These are phyloP conservation scores for Penicillium freii DNA, from an alignment of 2,329 filamentous ascomycete genomes.

Conservation along the genomic window DNA sequence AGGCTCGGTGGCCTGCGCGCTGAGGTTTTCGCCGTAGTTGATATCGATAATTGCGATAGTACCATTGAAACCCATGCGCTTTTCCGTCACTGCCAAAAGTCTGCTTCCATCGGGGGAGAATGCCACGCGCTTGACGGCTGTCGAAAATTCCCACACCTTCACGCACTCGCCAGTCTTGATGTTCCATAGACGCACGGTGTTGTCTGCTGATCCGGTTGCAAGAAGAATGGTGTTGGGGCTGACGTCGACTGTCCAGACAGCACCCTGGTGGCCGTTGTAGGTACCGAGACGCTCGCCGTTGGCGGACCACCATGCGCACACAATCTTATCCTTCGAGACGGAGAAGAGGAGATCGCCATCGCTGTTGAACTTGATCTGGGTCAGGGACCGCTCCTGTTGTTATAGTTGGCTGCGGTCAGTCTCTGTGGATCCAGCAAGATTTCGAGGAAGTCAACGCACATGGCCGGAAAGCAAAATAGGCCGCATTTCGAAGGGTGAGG, in stretches of 20 bases:
- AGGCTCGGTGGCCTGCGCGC: constrained; percentile 80
- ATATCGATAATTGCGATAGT: constrained; percentile 93
- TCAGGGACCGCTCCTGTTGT: constrained; percentile 78
- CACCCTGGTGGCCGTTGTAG: constrained; percentile 94
- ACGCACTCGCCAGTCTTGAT: constrained; percentile 87
- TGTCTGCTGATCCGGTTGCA: constrained; percentile 94
- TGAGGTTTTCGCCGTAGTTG: constrained; percentile 71
- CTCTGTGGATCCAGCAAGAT: constrained; percentile 23
- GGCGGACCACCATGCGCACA: constrained; percentile 95
- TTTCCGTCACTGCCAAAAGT: constrained; percentile 93
- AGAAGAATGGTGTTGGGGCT: constrained; percentile 89
- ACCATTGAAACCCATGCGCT: constrained; percentile 93
- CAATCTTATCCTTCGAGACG: constrained; percentile 90
- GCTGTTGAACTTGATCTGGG: constrained; percentile 91
- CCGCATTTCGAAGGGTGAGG: constrained; percentile 68
- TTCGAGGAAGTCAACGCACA: constrained; percentile 49
- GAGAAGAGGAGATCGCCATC: constrained; percentile 98
- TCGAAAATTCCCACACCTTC: constrained; percentile 97
- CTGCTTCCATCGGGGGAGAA: constrained; percentile 92
- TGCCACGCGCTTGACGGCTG: constrained; percentile 95
- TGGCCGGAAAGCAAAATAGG: constrained; percentile 95
- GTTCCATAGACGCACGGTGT: constrained; percentile 97
- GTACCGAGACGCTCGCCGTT: constrained; percentile 97
- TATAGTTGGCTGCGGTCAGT: constrained; percentile 23
- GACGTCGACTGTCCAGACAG: constrained; percentile 97